Conservation (phyloP, 495 filamentous ascomycete species). For the Neurospora discreta region DNA sequence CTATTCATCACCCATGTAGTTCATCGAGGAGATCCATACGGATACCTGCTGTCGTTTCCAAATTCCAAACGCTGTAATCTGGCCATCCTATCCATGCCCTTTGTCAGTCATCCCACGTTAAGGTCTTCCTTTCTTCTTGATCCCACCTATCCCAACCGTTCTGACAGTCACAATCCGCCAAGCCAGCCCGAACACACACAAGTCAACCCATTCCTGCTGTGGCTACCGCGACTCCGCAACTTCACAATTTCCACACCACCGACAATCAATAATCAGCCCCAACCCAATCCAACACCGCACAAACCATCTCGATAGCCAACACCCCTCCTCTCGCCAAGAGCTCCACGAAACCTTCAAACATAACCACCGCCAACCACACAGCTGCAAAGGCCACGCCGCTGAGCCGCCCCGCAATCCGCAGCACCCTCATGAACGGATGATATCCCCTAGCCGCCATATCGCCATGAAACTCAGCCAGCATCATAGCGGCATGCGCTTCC, state of each 20-base stretch:
- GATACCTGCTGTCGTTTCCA: background rate
- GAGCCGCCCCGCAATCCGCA: conserved; percentile 9
- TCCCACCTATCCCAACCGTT: background rate
- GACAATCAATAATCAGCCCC: conserved; percentile 19
- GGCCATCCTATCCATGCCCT: background rate
- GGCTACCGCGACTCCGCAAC: background rate
- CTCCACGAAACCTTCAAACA: conserved; percentile 15
- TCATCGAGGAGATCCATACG: background rate
- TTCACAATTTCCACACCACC: background rate
- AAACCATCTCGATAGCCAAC: conserved; percentile 18
- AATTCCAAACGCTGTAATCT: background rate
- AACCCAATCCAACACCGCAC: conserved; percentile 23
- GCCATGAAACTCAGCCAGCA: conserved; percentile 8
- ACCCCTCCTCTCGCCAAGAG: conserved; percentile 13
- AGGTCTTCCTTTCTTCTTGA: background rate
- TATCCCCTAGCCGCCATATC: background rate
- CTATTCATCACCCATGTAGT: background rate
- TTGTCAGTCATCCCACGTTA: background rate
- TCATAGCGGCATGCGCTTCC: conserved; percentile 5
- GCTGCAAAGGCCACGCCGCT: conserved; percentile 15
- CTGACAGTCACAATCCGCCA: background rate
- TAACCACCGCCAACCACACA: conserved; percentile 18
- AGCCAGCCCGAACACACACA: background rate
- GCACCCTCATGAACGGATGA: conserved; percentile 11
- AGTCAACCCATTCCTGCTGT: background rate